These are phyloP conservation scores for Boletus huronensis DNA, from an alignment of 768 basidiomycete species.

Conservation along the genomic window DNA sequence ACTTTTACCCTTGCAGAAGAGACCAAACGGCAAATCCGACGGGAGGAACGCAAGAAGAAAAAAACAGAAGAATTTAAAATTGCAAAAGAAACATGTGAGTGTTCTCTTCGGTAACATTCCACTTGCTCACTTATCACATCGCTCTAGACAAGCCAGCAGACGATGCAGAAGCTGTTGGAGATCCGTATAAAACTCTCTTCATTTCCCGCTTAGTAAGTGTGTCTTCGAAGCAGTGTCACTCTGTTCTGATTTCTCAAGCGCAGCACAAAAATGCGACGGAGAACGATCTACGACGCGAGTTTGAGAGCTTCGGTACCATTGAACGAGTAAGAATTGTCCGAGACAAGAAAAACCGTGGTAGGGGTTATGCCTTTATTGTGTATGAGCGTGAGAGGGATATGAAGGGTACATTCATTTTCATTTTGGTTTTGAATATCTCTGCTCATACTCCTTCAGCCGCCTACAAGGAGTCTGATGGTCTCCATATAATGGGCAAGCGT, in stretches of 20 bases:
- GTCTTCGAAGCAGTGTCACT: neutral
- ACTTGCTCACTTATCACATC: conserved; percentile 6
- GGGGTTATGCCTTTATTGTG: conserved; percentile 95
- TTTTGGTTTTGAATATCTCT: conserved; percentile 11
- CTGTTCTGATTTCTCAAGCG: conserved; percentile 15
- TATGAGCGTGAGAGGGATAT: conserved; percentile 98
- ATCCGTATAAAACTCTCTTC: conserved; percentile 98
- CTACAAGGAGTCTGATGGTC: conserved; percentile 97
- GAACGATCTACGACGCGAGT: conserved; percentile 88
- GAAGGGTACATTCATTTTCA: conserved; percentile 66
- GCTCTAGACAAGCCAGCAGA: conserved; percentile 87
- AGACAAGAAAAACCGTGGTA: conserved; percentile 81
- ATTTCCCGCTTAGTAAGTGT: conserved; percentile 80
- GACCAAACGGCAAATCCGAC: conserved; percentile 68
- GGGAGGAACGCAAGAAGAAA: conserved; percentile 77
- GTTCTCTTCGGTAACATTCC: neutral
- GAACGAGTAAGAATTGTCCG: conserved; percentile 92
- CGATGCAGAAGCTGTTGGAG: conserved; percentile 86
- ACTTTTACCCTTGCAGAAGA: conserved; percentile 81
- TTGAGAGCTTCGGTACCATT: conserved; percentile 92
- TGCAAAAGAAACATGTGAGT: conserved; percentile 84
- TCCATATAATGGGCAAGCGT: conserved; percentile 93
- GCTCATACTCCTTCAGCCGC: conserved; percentile 53
- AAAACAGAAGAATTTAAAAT: conserved; percentile 70
- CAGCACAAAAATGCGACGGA: conserved; percentile 93